Evolutionary conservation across 257 asterid genomes (phyloP), one percentile per base, ranked within the genome.

Genomic region (Nicotiana obtusifolia): DNA sequence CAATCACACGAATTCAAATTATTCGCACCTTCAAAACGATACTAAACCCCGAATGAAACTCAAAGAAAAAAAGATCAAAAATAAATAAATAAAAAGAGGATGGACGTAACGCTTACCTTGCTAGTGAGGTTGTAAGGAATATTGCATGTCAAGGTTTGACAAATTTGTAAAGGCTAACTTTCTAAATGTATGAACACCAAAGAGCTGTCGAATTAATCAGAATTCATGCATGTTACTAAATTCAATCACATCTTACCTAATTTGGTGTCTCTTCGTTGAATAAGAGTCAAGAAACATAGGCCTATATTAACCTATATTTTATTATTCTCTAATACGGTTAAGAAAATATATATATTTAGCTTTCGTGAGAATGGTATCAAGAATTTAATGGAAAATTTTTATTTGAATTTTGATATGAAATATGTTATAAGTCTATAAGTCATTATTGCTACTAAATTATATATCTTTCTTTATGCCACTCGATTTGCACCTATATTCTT

Each of bases 171-270:
- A 56, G 62, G 24, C 56, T 10, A 56, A 20, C 57, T 69, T 37
- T 69, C 3, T 30, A 68, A 62, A 35, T 68, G 54, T 35, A 17
- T 19, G 28, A 33, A 8, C 76, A 16, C 17, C 19, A 37, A 41
- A 20, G 33, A 69, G 57, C 4, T 0, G 5, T n/a, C 8, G 14
- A 47, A 73, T 73, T 5, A 73, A 44, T 69, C 19, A 6, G 14
- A 73, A 73, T 73, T 73, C 78, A 73, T 73, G 78, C 7, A 73
- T 73, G 22, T 22, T 73, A 60, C 37, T 20, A 73, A 73, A 44
- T 73, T 73, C 78, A 73, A 24, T 73, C 78, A 69, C 53, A 22
- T 73, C 78, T 73, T 22, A 73, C 78, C 78, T 73, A 73, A 44
- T 73, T 73, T 73, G 60, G 77, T 73, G 78, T 47, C 60, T 73